These are phyloP conservation scores for Aureococcus anophagefferens DNA, from an alignment of 108 stramenopile genomes.

Conservation along the genomic window DNA sequence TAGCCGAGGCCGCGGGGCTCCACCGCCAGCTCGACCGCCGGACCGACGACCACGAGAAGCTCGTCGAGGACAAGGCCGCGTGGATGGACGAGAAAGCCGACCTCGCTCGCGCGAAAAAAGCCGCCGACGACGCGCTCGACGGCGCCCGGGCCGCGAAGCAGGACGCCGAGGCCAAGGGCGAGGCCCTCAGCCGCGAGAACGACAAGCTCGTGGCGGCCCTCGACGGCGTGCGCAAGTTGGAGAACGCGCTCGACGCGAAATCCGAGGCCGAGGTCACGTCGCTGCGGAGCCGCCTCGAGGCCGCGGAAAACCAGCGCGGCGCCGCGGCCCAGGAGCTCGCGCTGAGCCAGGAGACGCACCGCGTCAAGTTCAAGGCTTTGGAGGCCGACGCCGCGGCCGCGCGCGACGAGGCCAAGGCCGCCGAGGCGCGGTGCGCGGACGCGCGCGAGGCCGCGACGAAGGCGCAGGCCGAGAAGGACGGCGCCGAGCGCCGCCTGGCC, in stretches of 20 bases:
- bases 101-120: too few species aligned
- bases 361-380: too few species aligned
- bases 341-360: too few species aligned
- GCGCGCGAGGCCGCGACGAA: background rate
- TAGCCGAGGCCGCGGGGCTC: background rate
- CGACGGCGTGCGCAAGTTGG: background rate
- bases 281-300: background rate
- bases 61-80: too few species aligned
- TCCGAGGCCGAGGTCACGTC: background rate
- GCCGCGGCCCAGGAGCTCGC: background rate
- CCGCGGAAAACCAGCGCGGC: background rate
- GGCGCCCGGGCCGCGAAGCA: background rate
- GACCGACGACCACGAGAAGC: too few species aligned
- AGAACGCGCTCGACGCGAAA: background rate
- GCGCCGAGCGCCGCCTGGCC: background rate
- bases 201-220: background rate
- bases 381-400: background rate
- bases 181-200: background rate
- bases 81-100: too few species aligned
- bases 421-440: background rate
- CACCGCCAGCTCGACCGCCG: too few species aligned
- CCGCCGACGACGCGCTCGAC: background rate
- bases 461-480: background rate
- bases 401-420: background rate
- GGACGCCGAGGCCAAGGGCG: background rate